Evolutionary conservation across 1,139 yeast genomes (phyloP).

Genomic region (Nakaseomyces bracarensis): DNA sequence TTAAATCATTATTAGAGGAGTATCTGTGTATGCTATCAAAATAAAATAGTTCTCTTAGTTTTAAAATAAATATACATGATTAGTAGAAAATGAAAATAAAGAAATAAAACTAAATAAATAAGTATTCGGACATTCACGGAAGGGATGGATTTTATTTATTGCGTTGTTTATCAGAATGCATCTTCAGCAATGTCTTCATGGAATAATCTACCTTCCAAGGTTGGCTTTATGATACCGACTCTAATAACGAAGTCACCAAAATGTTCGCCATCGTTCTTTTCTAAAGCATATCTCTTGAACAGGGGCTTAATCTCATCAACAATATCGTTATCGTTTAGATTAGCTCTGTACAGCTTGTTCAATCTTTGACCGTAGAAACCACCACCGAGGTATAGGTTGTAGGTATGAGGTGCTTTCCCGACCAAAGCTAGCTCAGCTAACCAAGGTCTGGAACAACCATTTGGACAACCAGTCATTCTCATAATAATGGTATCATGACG

Average conservation of each 20-base stretch:
- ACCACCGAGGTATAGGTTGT: slow-evolving; percentile 93
- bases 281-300: slow-evolving; percentile 90
- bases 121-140: not conserved
- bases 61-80: not conserved
- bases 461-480: slow-evolving; percentile 99
- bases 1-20: too few relatives aligned
- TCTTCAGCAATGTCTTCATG: slow-evolving; percentile 90
- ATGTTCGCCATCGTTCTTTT: slow-evolving; percentile 84
- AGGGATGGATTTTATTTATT: not conserved
- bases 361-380: slow-evolving; percentile 91
- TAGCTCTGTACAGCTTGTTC: slow-evolving; percentile 81
- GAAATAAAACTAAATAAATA: not conserved
- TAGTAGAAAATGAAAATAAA: slow-evolving; percentile 6
- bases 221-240: slow-evolving; percentile 77
- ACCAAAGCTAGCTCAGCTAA: slow-evolving; percentile 91
- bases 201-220: slow-evolving; percentile 86
- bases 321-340: slow-evolving; percentile 86
- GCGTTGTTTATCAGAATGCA: slow-evolving; percentile 31
- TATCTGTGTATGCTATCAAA: not conserved
- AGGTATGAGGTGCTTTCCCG: slow-evolving; percentile 91
- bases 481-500: slow-evolving; percentile 91
- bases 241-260: slow-evolving; percentile 92
- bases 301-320: slow-evolving; percentile 68
- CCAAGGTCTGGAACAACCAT: slow-evolving; percentile 99
- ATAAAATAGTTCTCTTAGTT: too few relatives aligned